Percentiles rank a stretch among this genome's conserved stretches.
Conservation (phyloP, 2,329 filamentous ascomycete genomes). For the Pestalotiopsis sp. region DNA sequence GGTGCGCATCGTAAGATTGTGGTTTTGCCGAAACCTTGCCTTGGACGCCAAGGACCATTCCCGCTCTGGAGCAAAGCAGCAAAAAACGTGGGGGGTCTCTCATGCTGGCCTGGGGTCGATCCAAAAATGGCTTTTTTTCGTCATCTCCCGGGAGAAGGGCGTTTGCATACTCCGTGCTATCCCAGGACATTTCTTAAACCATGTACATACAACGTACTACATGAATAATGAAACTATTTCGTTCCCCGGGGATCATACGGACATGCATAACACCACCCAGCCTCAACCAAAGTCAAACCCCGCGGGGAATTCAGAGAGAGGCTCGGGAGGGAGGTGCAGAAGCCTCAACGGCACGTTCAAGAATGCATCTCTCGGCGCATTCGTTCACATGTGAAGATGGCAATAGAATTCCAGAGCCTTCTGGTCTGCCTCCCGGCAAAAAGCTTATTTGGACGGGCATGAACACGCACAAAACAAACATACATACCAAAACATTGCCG, state of each 20-base stretch:
- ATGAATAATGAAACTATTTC: not conserved
- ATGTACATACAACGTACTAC: not conserved
- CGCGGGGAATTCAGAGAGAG: not conserved
- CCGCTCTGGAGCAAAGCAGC: not conserved
- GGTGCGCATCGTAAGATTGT: slow-evolving; percentile 8
- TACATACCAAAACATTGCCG: not conserved
- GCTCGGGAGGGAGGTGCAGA: not conserved
- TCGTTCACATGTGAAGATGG: not conserved
- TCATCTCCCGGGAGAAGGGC: not conserved
- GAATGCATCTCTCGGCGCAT: not conserved
- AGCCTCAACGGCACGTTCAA: not conserved
- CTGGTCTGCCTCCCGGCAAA: not conserved
- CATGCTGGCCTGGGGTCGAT: not conserved
- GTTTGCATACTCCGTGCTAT: too few relatives aligned
- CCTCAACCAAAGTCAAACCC: not conserved
- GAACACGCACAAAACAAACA: not conserved
- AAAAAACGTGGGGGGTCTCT: slow-evolving; percentile 6
- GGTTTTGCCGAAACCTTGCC: not conserved
- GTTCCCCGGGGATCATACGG: not conserved
- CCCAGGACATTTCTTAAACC: too few relatives aligned
- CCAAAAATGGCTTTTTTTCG: slow-evolving; percentile 4
- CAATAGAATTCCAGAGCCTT: not conserved
- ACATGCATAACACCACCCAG: not conserved
- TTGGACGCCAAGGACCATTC: slow-evolving; percentile 2
- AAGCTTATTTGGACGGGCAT: not conserved